Evolutionary conservation across 345 rosid species (phyloP).

Genomic region (Aquilaria yunnanensis): DNA sequence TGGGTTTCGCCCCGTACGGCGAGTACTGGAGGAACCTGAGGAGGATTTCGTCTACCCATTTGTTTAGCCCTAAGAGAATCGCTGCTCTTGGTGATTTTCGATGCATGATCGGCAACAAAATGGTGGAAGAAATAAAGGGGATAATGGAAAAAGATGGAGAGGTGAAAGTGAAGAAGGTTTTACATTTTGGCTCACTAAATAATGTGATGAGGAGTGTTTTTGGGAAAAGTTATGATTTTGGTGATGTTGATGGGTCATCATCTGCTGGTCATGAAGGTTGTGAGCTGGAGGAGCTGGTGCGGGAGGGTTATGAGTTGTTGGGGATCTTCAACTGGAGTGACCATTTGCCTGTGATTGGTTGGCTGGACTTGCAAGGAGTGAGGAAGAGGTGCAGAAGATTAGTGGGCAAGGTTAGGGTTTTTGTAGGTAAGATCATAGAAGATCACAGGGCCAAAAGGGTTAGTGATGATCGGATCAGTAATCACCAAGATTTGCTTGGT

Average conservation of each 20-base stretch:
- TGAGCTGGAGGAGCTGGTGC: conserved; percentile 56
- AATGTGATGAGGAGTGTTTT: conserved; percentile 76
- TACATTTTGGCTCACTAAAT: conserved; percentile 70
- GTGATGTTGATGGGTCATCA: conserved; percentile 5
- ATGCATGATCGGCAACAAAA: conserved; percentile 35
- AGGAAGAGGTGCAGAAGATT: conserved; percentile 56
- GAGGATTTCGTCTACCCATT: conserved; percentile 69
- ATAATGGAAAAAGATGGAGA: conserved; percentile 24
- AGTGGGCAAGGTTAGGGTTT: conserved; percentile 45
- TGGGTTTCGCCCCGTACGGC: conserved; percentile 83
- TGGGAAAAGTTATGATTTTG: conserved; percentile 54
- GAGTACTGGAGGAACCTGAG: conserved; percentile 88
- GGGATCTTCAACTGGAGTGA: conserved; percentile 86
- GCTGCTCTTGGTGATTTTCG: conserved; percentile 40
- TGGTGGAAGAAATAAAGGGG: conserved; percentile 35
- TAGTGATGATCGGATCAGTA: background rate
- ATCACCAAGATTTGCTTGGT: background rate
- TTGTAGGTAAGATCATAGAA: conserved; percentile 51
- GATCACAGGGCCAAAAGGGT: conserved; percentile 42
- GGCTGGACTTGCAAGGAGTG: conserved; percentile 74
- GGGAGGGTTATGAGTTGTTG: conserved; percentile 67
- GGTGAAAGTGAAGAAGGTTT: conserved; percentile 39
- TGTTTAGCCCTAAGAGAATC: conserved; percentile 69
- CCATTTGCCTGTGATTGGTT: conserved; percentile 62
- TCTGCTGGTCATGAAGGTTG: conserved; percentile 11